Evolutionary conservation across 805 yeast species (phyloP).

Genomic region (Peterozyma xylosa): DNA sequence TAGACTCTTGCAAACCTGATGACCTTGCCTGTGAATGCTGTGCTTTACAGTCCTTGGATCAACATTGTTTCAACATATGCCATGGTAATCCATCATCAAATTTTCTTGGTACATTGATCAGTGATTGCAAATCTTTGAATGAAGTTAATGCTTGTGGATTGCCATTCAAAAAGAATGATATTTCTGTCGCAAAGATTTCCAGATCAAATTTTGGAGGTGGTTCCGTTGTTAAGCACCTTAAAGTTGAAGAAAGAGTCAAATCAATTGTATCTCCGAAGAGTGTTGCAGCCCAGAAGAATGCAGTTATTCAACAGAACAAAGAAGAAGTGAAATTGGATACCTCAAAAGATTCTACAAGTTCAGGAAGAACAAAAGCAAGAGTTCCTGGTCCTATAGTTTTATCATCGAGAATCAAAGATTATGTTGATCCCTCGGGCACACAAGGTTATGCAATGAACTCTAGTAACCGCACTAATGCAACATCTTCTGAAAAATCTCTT

Average conservation of each 20-base stretch:
- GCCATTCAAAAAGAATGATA: constrained; percentile 38
- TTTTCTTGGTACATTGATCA: constrained; percentile 34
- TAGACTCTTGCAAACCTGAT: constrained; percentile 44
- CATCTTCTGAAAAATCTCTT: not conserved
- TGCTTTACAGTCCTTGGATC: constrained; percentile 41
- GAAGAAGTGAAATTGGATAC: not conserved
- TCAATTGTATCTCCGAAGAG: constrained; percentile 2
- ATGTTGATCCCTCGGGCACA: not conserved
- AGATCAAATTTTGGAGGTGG: constrained; percentile 12
- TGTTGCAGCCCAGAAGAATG: not conserved
- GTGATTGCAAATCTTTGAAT: constrained; percentile 37
- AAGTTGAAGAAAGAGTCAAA: constrained; percentile 6
- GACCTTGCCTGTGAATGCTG: constrained; percentile 52
- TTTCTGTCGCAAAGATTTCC: constrained; percentile 19
- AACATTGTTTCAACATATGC: constrained; percentile 39
- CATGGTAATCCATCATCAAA: constrained; percentile 38
- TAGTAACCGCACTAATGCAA: not conserved
- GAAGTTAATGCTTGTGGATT: constrained; percentile 44
- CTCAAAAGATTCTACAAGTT: too few relatives aligned
- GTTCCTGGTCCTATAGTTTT: constrained; percentile 7
- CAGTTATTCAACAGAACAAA: not conserved
- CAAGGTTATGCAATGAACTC: not conserved
- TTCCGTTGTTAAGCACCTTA: not conserved
- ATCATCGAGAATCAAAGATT: constrained; percentile 4
- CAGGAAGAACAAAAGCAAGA: not conserved